A percentile compares a stretch with the other conserved stretches of the same genome.
Evolutionary conservation across 2,329 filamentous ascomycete genomes (phyloP).

Genomic region (Sarocladiaceae sp.): DNA sequence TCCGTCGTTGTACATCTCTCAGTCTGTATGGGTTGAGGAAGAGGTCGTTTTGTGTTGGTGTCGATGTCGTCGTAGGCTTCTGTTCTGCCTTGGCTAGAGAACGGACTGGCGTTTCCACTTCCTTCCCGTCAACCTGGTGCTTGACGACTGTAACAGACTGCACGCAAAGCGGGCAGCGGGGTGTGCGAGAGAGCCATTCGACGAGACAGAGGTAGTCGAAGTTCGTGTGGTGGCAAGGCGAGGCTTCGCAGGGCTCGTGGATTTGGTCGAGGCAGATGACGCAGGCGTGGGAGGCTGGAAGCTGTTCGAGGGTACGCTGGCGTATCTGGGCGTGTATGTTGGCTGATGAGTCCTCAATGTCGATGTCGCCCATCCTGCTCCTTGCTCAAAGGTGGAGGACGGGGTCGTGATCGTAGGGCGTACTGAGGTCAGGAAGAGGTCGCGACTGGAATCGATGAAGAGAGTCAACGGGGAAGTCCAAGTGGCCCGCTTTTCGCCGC

Average conservation of each 20-base stretch:
- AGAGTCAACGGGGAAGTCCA: neutral
- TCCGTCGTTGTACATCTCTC: neutral
- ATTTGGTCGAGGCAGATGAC: constrained; percentile 82
- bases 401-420: neutral
- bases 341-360: neutral
- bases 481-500: neutral
- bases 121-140: constrained; percentile 33
- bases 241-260: constrained; percentile 62
- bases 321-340: neutral
- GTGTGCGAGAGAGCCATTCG: constrained; percentile 70
- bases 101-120: neutral
- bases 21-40: constrained; percentile 1
- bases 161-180: constrained; percentile 76
- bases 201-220: constrained; percentile 84
- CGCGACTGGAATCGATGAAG: neutral
- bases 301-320: constrained; percentile 6
- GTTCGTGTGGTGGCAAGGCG: constrained; percentile 70
- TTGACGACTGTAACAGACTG: constrained; percentile 49
- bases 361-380: neutral
- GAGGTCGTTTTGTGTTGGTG: constrained; percentile 4
- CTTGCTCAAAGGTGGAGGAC: neutral
- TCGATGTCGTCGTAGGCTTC: neutral
- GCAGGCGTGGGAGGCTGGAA: constrained; percentile 25
- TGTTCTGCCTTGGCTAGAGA: neutral
- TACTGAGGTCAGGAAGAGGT: no score